Evolutionary conservation across 2,329 filamentous ascomycete species (phyloP).

Genomic region (Sordariomycetes sp.): DNA sequence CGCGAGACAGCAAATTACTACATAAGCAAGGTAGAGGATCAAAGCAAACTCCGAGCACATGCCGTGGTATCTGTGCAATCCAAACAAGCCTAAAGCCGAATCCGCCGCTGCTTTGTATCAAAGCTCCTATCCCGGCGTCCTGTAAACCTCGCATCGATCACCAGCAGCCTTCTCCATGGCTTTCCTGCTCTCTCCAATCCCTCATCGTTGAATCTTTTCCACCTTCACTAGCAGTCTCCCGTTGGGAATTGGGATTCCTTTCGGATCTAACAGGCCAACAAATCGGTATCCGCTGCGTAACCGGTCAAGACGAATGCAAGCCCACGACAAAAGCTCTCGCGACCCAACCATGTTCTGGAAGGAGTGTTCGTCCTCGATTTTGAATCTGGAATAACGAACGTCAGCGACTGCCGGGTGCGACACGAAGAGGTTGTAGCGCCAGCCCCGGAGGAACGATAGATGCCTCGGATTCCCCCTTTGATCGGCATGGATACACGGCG

Average conservation of each 20-base stretch:
- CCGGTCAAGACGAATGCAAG: constrained; percentile 49
- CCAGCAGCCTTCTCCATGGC: not conserved
- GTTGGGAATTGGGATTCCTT: constrained; percentile 31
- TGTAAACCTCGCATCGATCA: not conserved
- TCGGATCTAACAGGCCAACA: constrained; percentile 34
- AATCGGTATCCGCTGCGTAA: constrained; percentile 45
- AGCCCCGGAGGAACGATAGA: no score
- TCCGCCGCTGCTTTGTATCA: not conserved
- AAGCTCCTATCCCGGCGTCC: not conserved
- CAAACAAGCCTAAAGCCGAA: not conserved
- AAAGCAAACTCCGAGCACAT: not conserved
- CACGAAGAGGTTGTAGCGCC: not conserved
- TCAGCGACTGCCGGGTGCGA: not conserved
- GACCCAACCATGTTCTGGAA: constrained; percentile 4
- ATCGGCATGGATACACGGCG: no score
- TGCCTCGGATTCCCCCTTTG: no score
- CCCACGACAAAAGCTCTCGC: constrained; percentile 35
- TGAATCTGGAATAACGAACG: constrained; percentile 30
- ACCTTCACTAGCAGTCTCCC: constrained; percentile 42
- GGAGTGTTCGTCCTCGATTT: constrained; percentile 37
- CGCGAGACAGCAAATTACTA: not conserved
- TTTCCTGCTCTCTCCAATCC: not conserved
- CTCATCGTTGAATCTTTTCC: constrained; percentile 22
- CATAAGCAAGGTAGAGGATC: not conserved
- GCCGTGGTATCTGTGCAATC: not conserved